Percentiles rank a stretch among this genome's conserved stretches.
These are phyloP conservation scores for Calonectria pseudoreteaudii DNA, from an alignment of 2,329 filamentous ascomycete species.

Conservation along the genomic window DNA sequence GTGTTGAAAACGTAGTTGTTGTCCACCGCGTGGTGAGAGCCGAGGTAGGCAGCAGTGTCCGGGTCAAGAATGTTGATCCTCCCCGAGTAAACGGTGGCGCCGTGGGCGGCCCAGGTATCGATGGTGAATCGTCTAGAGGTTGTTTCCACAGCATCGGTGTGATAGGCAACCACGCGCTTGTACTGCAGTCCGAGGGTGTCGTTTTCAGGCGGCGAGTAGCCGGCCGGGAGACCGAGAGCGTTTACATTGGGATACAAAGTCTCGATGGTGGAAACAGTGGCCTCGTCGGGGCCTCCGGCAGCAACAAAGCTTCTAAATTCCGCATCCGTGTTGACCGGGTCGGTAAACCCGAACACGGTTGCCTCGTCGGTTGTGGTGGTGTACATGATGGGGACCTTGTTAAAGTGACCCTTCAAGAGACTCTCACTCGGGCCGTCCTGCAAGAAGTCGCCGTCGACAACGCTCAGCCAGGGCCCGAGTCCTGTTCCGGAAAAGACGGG, in stretches of 20 bases:
- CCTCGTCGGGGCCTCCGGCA: constrained; percentile 1
- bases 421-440: neutral
- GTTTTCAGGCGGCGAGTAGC: neutral
- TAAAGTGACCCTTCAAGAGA: constrained; percentile 6
- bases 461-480: constrained; percentile 1
- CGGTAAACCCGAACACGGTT: neutral
- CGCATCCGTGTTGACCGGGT: neutral
- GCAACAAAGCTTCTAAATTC: neutral
- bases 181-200: neutral
- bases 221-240: neutral
- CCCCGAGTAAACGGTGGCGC: neutral
- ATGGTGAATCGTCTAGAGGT: neutral
- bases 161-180: constrained; percentile 4
- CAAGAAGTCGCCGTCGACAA: constrained; percentile 8
- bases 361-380: constrained; percentile 5
- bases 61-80: constrained; percentile 3
- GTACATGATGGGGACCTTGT: constrained; percentile 5
- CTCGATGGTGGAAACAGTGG: neutral
- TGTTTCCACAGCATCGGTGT: constrained; percentile 7
- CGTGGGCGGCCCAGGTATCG: constrained; percentile 2
- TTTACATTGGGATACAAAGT: constrained; percentile 9
- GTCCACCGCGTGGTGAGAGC: neutral
- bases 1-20: constrained; percentile 3
- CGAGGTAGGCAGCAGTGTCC: neutral
- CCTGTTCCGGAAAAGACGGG: constrained; percentile 3